Conservation (phyloP, 2,329 filamentous ascomycete genomes). For the Atkinsonella texensis region DNA sequence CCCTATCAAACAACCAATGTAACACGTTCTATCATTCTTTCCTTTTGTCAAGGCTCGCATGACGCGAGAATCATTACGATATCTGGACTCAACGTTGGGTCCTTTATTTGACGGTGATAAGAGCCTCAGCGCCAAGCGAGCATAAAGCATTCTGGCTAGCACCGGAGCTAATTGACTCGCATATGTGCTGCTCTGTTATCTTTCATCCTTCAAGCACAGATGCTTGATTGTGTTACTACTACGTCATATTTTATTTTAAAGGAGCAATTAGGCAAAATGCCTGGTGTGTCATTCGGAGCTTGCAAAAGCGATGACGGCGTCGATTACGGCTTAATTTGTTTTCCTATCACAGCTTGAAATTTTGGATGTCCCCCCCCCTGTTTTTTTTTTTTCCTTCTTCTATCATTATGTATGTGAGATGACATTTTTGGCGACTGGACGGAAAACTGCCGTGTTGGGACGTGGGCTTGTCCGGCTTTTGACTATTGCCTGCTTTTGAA, state of each 20-base stretch:
- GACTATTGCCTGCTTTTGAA: not conserved
- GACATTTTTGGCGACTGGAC: not conserved
- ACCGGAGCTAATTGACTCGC: not conserved
- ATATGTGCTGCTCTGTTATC: not conserved
- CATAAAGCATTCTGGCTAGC: not conserved
- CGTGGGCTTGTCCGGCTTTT: too few species aligned
- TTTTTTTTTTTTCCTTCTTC: not conserved
- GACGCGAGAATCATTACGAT: not conserved
- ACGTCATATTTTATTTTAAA: not conserved
- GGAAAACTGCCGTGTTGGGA: not conserved
- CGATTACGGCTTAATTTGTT: not conserved
- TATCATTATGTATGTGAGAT: not conserved
- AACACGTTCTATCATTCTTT: not conserved
- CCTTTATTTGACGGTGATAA: not conserved
- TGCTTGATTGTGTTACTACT: not conserved
- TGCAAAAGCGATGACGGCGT: conserved; percentile 5
- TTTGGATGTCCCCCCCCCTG: not conserved
- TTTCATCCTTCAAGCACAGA: not conserved
- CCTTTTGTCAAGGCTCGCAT: not conserved
- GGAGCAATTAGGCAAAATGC: not conserved
- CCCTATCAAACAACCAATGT: not conserved
- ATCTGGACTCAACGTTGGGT: not conserved
- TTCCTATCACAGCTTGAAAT: not conserved
- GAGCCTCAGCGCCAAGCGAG: conserved; percentile 1
- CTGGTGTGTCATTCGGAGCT: not conserved